Percentiles rank a stretch among this genome's conserved stretches.
These are phyloP conservation scores for Powellomyces hirtus DNA, from an alignment of 192 early-diverging fungal genomes.

Conservation along the genomic window DNA sequence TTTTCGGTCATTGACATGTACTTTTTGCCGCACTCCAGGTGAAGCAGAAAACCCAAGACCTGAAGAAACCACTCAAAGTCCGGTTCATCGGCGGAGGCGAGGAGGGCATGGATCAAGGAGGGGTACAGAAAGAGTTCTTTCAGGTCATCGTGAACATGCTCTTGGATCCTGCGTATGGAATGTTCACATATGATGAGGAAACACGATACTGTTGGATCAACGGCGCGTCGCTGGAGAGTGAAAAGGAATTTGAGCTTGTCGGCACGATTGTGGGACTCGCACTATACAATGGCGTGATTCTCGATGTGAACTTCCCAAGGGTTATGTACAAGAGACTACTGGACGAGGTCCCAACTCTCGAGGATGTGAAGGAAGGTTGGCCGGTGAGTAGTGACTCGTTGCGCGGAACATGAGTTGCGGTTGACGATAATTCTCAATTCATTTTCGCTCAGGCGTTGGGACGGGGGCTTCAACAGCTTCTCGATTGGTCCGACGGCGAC, in stretches of 20 bases:
- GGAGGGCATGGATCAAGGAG: conserved; percentile 93
- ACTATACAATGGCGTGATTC: conserved; percentile 80
- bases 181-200: conserved; percentile 68
- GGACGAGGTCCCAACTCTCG: conserved; percentile 47
- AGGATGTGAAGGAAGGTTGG: conserved; percentile 56
- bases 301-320: conserved; percentile 69
- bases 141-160: conserved; percentile 72
- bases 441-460: conserved; percentile 49
- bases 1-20: no score
- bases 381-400: conserved; percentile 56
- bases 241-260: conserved; percentile 72
- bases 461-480: conserved; percentile 72
- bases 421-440: no score
- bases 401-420: no score
- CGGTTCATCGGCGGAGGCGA: conserved; percentile 86
- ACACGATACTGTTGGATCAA: conserved; percentile 80
- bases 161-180: conserved; percentile 69
- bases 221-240: conserved; percentile 53
- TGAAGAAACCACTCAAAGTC: conserved; percentile 82
- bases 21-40: conserved; percentile 36
- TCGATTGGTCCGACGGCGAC: conserved; percentile 72
- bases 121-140: conserved; percentile 96
- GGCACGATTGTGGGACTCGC: conserved; percentile 91
- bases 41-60: conserved; percentile 53
- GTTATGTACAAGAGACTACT: conserved; percentile 73